Evolutionary conservation across 2,329 filamentous ascomycete species (phyloP).

Genomic region (Clarireedia homoeocarpa): DNA sequence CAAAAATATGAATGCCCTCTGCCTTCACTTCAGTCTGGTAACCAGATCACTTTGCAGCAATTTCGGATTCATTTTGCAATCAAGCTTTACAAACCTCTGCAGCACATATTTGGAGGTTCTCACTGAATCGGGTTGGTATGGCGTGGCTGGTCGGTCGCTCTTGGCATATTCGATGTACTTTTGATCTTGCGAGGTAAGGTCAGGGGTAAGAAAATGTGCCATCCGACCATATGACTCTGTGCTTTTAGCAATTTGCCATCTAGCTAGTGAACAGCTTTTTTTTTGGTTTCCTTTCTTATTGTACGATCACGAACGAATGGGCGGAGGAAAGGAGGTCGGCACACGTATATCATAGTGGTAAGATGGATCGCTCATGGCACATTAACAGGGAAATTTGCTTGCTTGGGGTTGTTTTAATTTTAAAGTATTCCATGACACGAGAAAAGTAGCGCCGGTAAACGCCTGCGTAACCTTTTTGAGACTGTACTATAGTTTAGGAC

Average conservation of each 20-base stretch:
- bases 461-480: slow-evolving; percentile 22
- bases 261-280: slow-evolving; percentile 13
- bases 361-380: slow-evolving; percentile 21
- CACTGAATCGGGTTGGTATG: slow-evolving; percentile 7
- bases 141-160: slow-evolving; percentile 5
- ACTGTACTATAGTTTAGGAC: slow-evolving; percentile 27
- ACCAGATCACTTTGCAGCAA: background rate
- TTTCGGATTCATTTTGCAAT: background rate
- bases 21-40: background rate
- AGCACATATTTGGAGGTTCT: background rate
- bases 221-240: slow-evolving; percentile 24
- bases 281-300: slow-evolving; percentile 22
- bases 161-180: slow-evolving; percentile 7
- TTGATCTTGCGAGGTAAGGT: slow-evolving; percentile 41
- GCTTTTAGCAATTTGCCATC: slow-evolving; percentile 8
- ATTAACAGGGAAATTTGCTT: slow-evolving; percentile 14
- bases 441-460: slow-evolving; percentile 28
- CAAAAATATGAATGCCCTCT: background rate
- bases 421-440: slow-evolving; percentile 11
- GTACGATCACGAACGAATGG: slow-evolving; percentile 23
- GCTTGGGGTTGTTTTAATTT: slow-evolving; percentile 23
- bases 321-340: background rate
- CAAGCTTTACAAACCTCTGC: too few species aligned
- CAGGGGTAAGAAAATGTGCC: slow-evolving; percentile 42
- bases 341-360: slow-evolving; percentile 17